Base-by-base conservation (phyloP, 176 grass and related monocot species). In the Tillandsia leiboldiana region DNA sequence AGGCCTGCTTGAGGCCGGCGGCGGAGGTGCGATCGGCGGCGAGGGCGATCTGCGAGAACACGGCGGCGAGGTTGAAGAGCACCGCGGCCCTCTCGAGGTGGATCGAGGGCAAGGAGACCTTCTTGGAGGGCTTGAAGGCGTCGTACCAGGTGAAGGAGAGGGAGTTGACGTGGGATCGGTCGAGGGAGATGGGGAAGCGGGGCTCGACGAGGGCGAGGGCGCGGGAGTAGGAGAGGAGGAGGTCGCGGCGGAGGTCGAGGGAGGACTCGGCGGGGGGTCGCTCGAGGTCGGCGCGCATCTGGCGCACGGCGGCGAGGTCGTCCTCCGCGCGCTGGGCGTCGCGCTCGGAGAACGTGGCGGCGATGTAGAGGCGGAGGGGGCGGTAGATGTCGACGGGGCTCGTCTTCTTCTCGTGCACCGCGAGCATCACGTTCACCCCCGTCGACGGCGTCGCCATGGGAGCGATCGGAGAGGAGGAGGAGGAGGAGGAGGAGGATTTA, bases 391-490 rank as follows among this genome's bases (percentile, higher is more conserved):
- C 95, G 12, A 76, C 71, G 7, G 90, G 8, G 9, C 80, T 18
- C 1, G 90, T 77, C 63, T 91, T 99, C 90, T 99, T 99, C 82
- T 99, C 95, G 82, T 99, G 95, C 42, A 99, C 88, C 17, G 87
- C 95, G 14, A 99, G 90, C 95, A 94, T 99, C 72, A 99, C 79
- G 87, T 93, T 99, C 67, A 76, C 47, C 67, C 62, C 67, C 68
- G 67, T 20, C 64, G 70, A 12, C 50, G 69, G 51, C 48, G 71
- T 61, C 67, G 87, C 69, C 79, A 80, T 86, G 49, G 54, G 33
- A 65, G 80, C 66, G 68, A 53, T 84, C 77, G 56, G 2, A 59
- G 75, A 8, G 49, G 27, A 72, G 70, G 67, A 86, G n/a, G n/a
- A n/a, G n/a, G n/a, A n/a, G 74, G 42, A 42, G 15, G 9, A 42